Conservation (phyloP, 768 basidiomycete species). For the Coprinellus aureogranulatus region DNA sequence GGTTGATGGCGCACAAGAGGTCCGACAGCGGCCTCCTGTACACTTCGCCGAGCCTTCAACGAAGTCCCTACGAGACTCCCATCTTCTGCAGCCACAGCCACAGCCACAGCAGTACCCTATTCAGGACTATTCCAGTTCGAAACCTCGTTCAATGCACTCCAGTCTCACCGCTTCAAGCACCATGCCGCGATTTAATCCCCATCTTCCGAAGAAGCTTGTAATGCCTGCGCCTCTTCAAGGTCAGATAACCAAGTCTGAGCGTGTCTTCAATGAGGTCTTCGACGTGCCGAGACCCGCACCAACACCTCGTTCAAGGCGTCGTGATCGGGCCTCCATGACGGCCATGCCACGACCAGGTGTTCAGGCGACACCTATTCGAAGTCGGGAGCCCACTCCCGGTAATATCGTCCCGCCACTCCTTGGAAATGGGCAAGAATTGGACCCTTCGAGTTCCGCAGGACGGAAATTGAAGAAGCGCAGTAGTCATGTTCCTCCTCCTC, state of each 20-base stretch:
- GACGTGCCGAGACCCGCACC: background rate
- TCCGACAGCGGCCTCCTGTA: too few relatives aligned
- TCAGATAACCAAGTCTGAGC: constrained; percentile 13
- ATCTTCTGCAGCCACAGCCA: too few relatives aligned
- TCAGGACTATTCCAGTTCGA: constrained; percentile 3
- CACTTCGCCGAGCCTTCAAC: too few relatives aligned
- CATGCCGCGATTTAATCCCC: constrained; percentile 21
- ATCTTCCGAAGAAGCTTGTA: constrained; percentile 62
- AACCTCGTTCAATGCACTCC: constrained; percentile 4
- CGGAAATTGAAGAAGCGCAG: constrained; percentile 29
- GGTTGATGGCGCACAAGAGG: too few relatives aligned
- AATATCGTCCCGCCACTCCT: constrained; percentile 8
- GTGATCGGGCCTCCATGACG: too few relatives aligned
- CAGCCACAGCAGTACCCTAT: background rate
- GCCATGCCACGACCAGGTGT: background rate
- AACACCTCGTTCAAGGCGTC: too few relatives aligned
- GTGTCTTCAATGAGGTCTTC: constrained; percentile 3
- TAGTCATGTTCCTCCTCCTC: constrained; percentile 1
- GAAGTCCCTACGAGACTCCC: too few relatives aligned
- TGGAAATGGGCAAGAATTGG: constrained; percentile 5
- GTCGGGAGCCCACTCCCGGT: constrained; percentile 10
- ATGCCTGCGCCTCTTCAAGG: constrained; percentile 69
- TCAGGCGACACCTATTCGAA: too few relatives aligned
- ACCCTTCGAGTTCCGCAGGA: constrained; percentile 17
- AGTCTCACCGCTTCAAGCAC: background rate